A percentile compares a stretch with the other conserved stretches of the same genome.
Conservation (phyloP, 2,329 filamentous ascomycete species). For the Paraphoma chrysanthemicola region DNA sequence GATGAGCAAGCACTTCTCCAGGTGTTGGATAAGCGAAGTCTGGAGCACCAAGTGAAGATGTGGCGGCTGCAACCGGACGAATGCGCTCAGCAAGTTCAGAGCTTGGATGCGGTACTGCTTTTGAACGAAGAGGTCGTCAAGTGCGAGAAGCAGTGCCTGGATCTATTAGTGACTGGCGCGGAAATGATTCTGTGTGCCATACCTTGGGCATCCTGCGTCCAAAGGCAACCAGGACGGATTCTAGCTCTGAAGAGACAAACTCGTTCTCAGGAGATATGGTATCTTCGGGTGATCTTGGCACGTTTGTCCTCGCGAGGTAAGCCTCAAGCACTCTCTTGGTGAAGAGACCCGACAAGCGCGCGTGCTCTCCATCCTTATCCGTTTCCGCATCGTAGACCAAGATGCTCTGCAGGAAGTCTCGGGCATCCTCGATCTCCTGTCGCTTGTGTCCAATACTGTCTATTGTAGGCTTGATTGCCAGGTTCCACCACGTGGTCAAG, state of each 20-base stretch:
- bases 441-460: constrained; percentile 67
- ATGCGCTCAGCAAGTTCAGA: constrained; percentile 73
- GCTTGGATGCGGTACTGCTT: constrained; percentile 69
- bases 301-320: constrained; percentile 52
- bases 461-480: constrained; percentile 64
- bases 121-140: constrained; percentile 72
- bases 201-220: constrained; percentile 74
- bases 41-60: constrained; percentile 77
- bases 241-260: constrained; percentile 57
- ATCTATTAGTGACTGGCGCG: constrained; percentile 10
- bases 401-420: constrained; percentile 69
- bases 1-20: constrained; percentile 76
- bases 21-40: constrained; percentile 73
- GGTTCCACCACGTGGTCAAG: constrained; percentile 75
- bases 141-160: constrained; percentile 69
- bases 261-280: constrained; percentile 53
- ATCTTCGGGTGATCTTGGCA: constrained; percentile 46
- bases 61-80: constrained; percentile 78
- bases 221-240: constrained; percentile 60
- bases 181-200: not conserved
- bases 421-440: constrained; percentile 68
- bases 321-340: constrained; percentile 59
- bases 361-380: constrained; percentile 56
- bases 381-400: constrained; percentile 68
- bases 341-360: constrained; percentile 57